Base-by-base conservation (phyloP, 768 basidiomycete genomes). In the Amanita thiersii region DNA sequence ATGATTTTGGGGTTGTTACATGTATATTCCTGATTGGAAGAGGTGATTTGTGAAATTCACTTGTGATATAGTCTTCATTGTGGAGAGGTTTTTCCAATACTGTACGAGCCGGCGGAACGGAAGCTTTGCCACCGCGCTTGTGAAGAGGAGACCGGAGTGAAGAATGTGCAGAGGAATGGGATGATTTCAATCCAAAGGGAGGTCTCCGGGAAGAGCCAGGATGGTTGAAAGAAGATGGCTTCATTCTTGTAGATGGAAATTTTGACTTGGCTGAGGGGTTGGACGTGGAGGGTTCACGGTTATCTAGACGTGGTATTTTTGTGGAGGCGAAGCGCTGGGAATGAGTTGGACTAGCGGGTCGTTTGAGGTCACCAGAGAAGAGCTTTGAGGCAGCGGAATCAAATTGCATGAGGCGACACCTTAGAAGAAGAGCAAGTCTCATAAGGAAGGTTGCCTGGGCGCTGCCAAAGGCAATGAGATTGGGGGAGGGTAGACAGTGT, bases 401-500 rank as follows among this genome's bases (percentile, higher is more conserved):
- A 52, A 73, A 53, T 68, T 73, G 73, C 77, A 80, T 79, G 65
- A 75, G 68, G 63, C 71, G 65, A 59, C 62, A 69, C 69, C 73
- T 68, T 43, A 65, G 57, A 40, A 67, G 41, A 50, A 66, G 60
- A 51, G 66, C 69, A 56, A 71, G 53, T 65, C 68, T 71, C 75
- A 79, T 79, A 68, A 57, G 62, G 56, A 48, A 52, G 31, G 42
- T 7, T 7, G n/a, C 8, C 21, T n/a, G 10, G 5, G 12, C 10
- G 8, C 26, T n/a, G n/a, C 8, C 33, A 35, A 15, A 15, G 6
- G 33, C 33, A 8, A 20, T 7, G 12, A 35, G 12, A 7, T 9
- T 35, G 7, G 33, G 33, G 33, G 7, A 8, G 15, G n/a, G n/a
- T n/a, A n/a, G n/a, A n/a, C n/a, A n/a, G n/a, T n/a, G n/a, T 14